Evolutionary conservation across 2,329 filamentous ascomycete genomes (phyloP), one percentile per base, ranked within the genome.

Genomic region (Coleophoma cylindrospora): DNA sequence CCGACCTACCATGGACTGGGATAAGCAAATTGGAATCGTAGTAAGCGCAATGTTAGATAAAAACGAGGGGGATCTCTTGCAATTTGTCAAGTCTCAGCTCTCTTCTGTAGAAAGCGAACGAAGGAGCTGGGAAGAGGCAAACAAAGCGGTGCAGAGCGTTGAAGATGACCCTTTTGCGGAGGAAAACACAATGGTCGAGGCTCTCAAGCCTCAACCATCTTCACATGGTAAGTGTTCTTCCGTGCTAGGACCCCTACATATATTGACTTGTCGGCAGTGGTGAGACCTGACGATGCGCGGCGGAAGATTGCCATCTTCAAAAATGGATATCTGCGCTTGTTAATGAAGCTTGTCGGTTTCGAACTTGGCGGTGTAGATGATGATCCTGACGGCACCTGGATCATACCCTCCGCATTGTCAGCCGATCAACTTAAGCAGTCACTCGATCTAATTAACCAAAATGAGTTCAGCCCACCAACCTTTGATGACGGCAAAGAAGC

Each of bases 281-380:
- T 62, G 34, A 61, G 64, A 56, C 48, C 87, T 0, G 82, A 86
- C 50, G 82, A 79, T 40, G 81, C 87, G 43, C 75, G 80, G 45
- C 81, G 84, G 38, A 83, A 84, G 46, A 78, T 77, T 19, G 86
- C 89, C 22, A 84, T 96, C 69, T 95, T 95, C 73, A 95, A 90
- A 64, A 95, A 97, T 67, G 84, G 88, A 10, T 86, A 92, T 61
- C 77, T 97, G 2, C 86, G 91, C 34, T 81, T 97, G 2, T 78
- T 99, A 3, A 86, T 97, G 79, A 85, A 76, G 1, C 75, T 94
- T 0, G 75, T 86, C 15, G 88, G 87, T 1, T 80, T 95, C 54
- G 76, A 86, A 60, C 77, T 84, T 4, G 68, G 70, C 0, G 72
- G 75, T 1, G 67, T 67, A 0, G 61, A 75, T 3, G 84, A 90